Evolutionary conservation across 495 filamentous ascomycete genomes (phyloP).

Genomic region (Aspergillus coremiiformis): DNA sequence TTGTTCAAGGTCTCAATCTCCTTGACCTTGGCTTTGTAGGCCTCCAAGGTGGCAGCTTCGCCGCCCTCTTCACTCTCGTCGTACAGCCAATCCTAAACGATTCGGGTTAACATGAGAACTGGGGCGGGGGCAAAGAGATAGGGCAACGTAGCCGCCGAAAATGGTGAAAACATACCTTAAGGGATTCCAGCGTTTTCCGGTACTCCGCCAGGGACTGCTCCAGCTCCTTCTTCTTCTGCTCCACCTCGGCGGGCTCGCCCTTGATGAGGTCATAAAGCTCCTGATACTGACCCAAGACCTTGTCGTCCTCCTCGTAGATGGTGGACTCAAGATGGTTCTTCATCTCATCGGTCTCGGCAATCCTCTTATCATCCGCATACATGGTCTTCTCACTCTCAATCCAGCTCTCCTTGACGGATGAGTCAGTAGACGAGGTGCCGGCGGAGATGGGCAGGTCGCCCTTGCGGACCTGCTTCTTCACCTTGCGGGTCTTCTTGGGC

Average conservation of each 20-base stretch:
- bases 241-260: constrained; percentile 69
- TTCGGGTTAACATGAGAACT: neutral
- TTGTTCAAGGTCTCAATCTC: constrained; percentile 51
- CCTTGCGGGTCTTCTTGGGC: constrained; percentile 90
- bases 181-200: neutral
- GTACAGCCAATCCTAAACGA: constrained; percentile 86
- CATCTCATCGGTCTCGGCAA: constrained; percentile 96
- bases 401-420: constrained; percentile 52
- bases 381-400: constrained; percentile 80
- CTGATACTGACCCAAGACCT: constrained; percentile 86
- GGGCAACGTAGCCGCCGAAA: neutral
- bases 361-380: constrained; percentile 97
- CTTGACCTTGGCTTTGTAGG: constrained; percentile 90
- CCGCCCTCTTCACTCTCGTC: constrained; percentile 70
- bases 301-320: constrained; percentile 93
- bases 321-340: constrained; percentile 98
- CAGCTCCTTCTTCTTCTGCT: constrained; percentile 62
- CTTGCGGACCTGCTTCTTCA: constrained; percentile 99
- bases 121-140: neutral
- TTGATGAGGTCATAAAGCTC: too few relatives aligned
- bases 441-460: constrained; percentile 85
- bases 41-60: constrained; percentile 86
- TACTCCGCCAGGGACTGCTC: too few relatives aligned
- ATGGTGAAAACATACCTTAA: neutral
- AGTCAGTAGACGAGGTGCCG: constrained; percentile 73